A percentile compares a stretch with the other conserved stretches of the same genome.
Conservation (phyloP, 257 asterid genomes). For the Gentiana straminea region DNA sequence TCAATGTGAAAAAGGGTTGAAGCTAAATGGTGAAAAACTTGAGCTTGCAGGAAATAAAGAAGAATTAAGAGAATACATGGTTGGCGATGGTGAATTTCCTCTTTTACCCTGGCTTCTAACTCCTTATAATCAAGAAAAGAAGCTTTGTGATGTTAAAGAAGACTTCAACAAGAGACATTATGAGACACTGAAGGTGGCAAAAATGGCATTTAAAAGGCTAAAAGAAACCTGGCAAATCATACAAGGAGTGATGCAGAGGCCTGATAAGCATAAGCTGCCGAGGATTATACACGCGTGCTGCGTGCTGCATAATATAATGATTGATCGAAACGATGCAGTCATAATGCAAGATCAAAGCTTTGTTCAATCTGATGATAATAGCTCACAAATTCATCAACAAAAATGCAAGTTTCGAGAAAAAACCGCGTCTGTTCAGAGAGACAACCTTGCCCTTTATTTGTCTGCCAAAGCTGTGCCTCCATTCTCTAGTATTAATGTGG, state of each 20-base stretch:
- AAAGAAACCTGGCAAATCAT: constrained; percentile 22
- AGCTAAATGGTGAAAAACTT: constrained; percentile 28
- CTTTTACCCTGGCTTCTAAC: constrained; percentile 26
- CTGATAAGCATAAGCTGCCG: constrained; percentile 16
- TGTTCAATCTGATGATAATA: constrained; percentile 4
- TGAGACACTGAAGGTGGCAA: constrained; percentile 14
- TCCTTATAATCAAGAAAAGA: constrained; percentile 10
- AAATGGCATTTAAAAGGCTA: constrained; percentile 14
- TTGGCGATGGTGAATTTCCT: constrained; percentile 23
- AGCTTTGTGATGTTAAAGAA: constrained; percentile 5
- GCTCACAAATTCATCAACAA: constrained; percentile 12
- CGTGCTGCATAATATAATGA: constrained; percentile 19
- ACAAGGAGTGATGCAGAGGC: constrained; percentile 19
- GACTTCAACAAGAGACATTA: constrained; percentile 16
- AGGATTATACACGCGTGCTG: constrained; percentile 20
- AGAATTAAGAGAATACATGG: constrained; percentile 11
- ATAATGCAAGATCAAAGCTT: background rate
- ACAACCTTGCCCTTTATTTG: constrained; percentile 20
- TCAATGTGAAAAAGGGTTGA: constrained; percentile 20
- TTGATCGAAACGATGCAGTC: constrained; percentile 14
- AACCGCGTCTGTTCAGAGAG: constrained; percentile 11
- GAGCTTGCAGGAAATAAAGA: constrained; percentile 16
- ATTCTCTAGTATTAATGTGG: too few relatives aligned
- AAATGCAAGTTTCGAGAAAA: background rate
- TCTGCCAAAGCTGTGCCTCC: constrained; percentile 6